A percentile compares a stretch with the other conserved stretches of the same genome.
phyloP scores from a whole-genome alignment of 805 yeast species.

The Ogataea zsoltii region DNA sequence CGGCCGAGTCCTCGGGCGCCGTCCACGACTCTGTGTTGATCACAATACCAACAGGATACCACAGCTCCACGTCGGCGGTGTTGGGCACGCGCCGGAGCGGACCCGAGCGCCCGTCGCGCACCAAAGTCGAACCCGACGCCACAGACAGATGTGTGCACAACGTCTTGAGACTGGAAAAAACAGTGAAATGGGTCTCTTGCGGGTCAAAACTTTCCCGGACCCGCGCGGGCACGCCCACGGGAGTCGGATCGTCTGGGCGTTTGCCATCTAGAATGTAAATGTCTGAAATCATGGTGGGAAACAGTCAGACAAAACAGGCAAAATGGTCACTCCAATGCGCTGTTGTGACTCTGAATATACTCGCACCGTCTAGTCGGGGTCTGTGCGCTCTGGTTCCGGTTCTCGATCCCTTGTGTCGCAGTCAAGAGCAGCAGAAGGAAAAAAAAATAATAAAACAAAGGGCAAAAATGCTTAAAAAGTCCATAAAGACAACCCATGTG shows the following conservation, averaged over 20 bases:
- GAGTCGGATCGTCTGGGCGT: constrained; percentile 1
- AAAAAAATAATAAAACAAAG: background rate
- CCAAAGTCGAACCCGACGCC: constrained; percentile 14
- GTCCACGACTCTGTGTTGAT: constrained; percentile 15
- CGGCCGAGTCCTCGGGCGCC: background rate
- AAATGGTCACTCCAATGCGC: no score
- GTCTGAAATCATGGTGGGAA: constrained; percentile 14
- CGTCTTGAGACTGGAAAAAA: constrained; percentile 10
- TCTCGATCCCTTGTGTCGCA: background rate
- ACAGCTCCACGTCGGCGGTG: constrained; percentile 21
- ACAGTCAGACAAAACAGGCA: no score
- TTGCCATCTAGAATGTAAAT: constrained; percentile 12
- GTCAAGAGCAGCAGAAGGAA: background rate
- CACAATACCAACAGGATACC: constrained; percentile 24
- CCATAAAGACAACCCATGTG: background rate
- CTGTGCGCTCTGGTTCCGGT: background rate
- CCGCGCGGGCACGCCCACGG: constrained; percentile 9
- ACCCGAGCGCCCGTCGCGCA: constrained; percentile 1
- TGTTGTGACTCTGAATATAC: no score
- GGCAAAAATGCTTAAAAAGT: background rate
- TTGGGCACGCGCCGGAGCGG: constrained; percentile 14
- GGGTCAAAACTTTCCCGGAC: constrained; percentile 11
- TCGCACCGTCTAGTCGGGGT: background rate
- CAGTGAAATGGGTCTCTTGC: constrained; percentile 8
- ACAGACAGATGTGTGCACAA: constrained; percentile 16